Evolutionary conservation across 2,329 filamentous ascomycete species (phyloP), one percentile per base, ranked within the genome.

Genomic region (Colletotrichum spaethianum): DNA sequence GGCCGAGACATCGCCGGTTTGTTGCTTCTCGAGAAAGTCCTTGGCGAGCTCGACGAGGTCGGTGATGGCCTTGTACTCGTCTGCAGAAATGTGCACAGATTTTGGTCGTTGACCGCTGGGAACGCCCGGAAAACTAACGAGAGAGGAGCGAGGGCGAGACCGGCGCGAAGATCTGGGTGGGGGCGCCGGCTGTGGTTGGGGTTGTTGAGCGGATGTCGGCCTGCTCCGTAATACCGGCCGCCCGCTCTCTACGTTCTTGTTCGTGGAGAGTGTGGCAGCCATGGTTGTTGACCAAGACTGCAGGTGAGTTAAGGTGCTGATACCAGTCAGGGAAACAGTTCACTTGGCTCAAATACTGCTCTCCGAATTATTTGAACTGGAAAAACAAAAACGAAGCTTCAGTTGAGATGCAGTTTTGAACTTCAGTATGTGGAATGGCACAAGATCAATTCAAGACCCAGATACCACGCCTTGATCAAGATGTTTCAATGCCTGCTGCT

Each of bases 51-150:
- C 64, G 18, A 71, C 69, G 18, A 71, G 69, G n/a, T 68, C 64
- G 20, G 33, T 68, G n/a, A 71, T 68, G 64, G 69, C 57, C 42
- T 71, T 68, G 42, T 68, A 71, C 42, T 71, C 69, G 11, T 71
- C 69, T 4, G 50, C 64, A 2, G 69, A 71, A n/a, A 71, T 68
- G 16, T 71, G 69, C 1, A 71, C 64, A 0, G 69, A 71, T 18
- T 48, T 42, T 2, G 57, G 56, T 52, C 69, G 64, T 4, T 63
- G 38, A 23, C 36, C 36, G 18, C 28, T 59, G 42, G 57, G n/a
- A 26, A 52, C n/a, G 5, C 69, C 64, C 3, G 69, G 69, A 26
- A 44, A 63, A 12, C 50, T 71, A 11, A 71, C n/a, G 12, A 71
- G 36, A 4, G 64, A 68, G 33, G 64, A 62, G 36, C 48, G 69